Base-by-base conservation (phyloP, 2,329 filamentous ascomycete genomes). In the Alternaria ethzedia region DNA sequence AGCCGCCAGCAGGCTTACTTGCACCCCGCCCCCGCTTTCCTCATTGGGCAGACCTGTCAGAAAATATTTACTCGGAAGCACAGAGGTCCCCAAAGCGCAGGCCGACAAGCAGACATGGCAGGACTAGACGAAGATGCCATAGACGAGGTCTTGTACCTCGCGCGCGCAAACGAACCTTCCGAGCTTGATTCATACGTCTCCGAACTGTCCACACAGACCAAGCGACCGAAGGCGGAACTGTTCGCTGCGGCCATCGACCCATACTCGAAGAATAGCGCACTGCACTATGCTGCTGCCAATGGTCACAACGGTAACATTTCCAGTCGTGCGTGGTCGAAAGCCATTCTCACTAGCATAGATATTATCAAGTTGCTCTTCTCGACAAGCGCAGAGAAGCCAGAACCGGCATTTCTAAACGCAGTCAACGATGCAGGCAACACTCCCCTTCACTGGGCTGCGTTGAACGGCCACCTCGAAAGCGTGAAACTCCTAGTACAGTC, bases 211-310 rank as follows among this genome's bases (percentile, higher is more conserved):
- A 81, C 86, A 68, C 86, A 90, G 61, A 88, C 93, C 77, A 85
- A 83, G 61, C 85, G 84, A 54, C 80, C 87, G 0, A 85, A 87
- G n/a, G 86, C 90, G 60, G 72, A 72, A 49, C 86, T 97, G 63
- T 80, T 97, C 50, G 80, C 86, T 54, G 87, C 88, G 13, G 91
- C 91, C 23, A 88, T 89, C 68, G 94, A 97, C 77, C 85, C 88
- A 45, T 87, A 90, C 70, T 92, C 90, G 68, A 91, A 92, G 60
- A 96, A 94, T 67, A 91, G 90, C 57, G 84, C 89, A 50, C 81
- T 98, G 75, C 96, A 99, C 82, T 97, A 96, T 88, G 93, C 94
- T 8, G 90, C 93, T 23, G 96, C 93, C 25, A 99, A 99, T 78
- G 95, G 95, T 2, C 91, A 97, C 76, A 75, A 88, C 64, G 91